Base-by-base conservation (phyloP, 2,329 filamentous ascomycete species). In the Colletotrichum liriopes region DNA sequence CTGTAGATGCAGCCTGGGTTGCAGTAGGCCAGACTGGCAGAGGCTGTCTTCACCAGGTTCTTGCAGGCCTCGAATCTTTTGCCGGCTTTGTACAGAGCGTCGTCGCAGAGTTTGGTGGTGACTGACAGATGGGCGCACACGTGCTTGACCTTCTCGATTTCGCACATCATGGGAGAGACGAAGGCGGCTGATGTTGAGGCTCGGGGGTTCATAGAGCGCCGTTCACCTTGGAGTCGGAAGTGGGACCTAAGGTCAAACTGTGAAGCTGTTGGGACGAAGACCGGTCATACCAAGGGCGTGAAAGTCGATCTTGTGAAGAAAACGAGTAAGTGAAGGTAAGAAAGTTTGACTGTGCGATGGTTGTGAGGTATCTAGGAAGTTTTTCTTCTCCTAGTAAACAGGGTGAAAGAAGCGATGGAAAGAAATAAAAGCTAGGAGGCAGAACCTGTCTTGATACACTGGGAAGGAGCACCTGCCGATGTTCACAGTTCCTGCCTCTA, bases 181-280 rank as follows among this genome's bases (percentile, higher is more conserved):
- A 9, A n/a, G 23, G 23, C 8, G 45, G 45, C 18, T 20, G 41
- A 6, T 52, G 18, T 52, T 0, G 11, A 26, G n/a, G 4, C 5
- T 26, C 9, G 4, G 8, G 16, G 7, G 6, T 9, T 52, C 14
- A 6, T 18, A 14, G 14, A 23, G 23, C 12, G 47, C 14, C 23
- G 14, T 51, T 23, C 23, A 6, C 23, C 23, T 7, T 5, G 23
- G 8, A 2, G 7, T 37, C 7, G 5, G 20, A 51, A 47, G n/a
- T 26, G 9, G 23, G 3, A 29, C 8, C 7, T 3, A 8, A 1
- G n/a, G 47, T 14, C 20, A 18, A 12, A 29, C 0, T 8, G 1
- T 51, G 14, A 18, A 3, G 4, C 1, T 5, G 11, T 2, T 5
- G 8, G 23, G 12, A 3, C 3, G 2, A 3, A 29, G 2, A 16